phyloP scores from a whole-genome alignment of 2,329 filamentous ascomycete genomes.

The Colletotrichum sp. region DNA sequence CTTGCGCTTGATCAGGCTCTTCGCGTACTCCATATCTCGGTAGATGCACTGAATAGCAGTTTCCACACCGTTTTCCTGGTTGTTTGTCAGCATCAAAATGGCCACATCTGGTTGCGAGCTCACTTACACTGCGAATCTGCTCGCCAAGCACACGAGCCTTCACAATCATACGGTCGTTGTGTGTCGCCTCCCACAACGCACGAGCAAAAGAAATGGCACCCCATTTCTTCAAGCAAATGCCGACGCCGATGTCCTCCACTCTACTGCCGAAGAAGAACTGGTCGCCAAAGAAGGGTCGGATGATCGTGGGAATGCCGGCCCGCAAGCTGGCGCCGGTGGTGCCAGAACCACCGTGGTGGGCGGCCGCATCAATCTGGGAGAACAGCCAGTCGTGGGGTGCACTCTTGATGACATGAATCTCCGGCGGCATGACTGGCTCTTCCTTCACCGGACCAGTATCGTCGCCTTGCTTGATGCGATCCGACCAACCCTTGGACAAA shows the following conservation, averaged over 20 bases:
- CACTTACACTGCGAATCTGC: slow-evolving; percentile 80
- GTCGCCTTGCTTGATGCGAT: slow-evolving; percentile 56
- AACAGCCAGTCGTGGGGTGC: slow-evolving; percentile 98
- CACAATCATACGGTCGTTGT: slow-evolving; percentile 88
- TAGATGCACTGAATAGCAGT: slow-evolving; percentile 92
- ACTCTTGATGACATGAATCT: slow-evolving; percentile 87
- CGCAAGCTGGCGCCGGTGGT: slow-evolving; percentile 93
- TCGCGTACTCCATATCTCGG: slow-evolving; percentile 92
- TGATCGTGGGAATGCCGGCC: slow-evolving; percentile 90
- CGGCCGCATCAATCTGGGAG: slow-evolving; percentile 88
- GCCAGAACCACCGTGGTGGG: slow-evolving; percentile 92
- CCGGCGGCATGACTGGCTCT: slow-evolving; percentile 72
- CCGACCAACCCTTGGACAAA: slow-evolving; percentile 96
- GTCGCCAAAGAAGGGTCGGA: slow-evolving; percentile 97
- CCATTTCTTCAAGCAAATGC: slow-evolving; percentile 86
- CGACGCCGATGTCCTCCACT: slow-evolving; percentile 92
- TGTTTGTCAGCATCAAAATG: slow-evolving; percentile 29
- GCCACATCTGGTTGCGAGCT: background rate
- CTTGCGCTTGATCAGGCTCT: slow-evolving; percentile 76
- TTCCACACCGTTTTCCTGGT: slow-evolving; percentile 86
- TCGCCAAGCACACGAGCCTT: slow-evolving; percentile 85
- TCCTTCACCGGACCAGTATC: slow-evolving; percentile 55
- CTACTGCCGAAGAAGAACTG: slow-evolving; percentile 94
- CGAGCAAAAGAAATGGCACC: slow-evolving; percentile 85
- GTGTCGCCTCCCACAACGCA: slow-evolving; percentile 89